Conservation (phyloP, 768 basidiomycete species). For the Clitopilus hobsonii region DNA sequence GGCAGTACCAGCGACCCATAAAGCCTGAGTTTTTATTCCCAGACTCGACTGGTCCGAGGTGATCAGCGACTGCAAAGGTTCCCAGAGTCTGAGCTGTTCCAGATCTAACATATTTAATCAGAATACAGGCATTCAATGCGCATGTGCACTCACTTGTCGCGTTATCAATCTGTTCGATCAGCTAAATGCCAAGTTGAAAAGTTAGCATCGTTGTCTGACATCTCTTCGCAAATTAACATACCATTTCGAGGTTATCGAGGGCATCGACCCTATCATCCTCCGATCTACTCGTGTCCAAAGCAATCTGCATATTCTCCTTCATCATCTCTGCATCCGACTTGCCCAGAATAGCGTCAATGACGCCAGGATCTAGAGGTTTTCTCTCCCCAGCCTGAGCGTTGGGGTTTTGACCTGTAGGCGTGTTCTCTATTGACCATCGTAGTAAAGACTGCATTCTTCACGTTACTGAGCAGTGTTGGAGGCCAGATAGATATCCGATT, state of each 20-base stretch:
- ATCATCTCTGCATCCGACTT: conserved; percentile 78
- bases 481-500: background rate
- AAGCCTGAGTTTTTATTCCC: conserved; percentile 57
- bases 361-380: conserved; percentile 58
- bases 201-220: background rate
- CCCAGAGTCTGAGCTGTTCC: conserved; percentile 73
- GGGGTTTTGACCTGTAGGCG: conserved; percentile 23
- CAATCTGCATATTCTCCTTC: conserved; percentile 72
- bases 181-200: conserved; percentile 31
- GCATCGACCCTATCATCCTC: conserved; percentile 63
- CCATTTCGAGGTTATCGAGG: conserved; percentile 87
- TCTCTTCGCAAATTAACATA: conserved; percentile 22
- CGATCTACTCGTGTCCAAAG: conserved; percentile 47
- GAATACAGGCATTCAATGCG: background rate
- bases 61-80: conserved; percentile 63
- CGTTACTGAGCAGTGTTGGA: background rate
- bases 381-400: conserved; percentile 34
- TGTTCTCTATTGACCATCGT: conserved; percentile 77
- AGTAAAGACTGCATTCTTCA: conserved; percentile 66
- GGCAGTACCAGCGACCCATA: conserved; percentile 90
- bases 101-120: conserved; percentile 47
- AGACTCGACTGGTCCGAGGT: conserved; percentile 48
- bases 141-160: conserved; percentile 66
- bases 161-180: conserved; percentile 87
- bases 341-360: conserved; percentile 83